Percentiles rank a stretch among this genome's conserved stretches.
Conservation (phyloP, 1,284 basidiomycete genomes). For the Trichosporon sp. region DNA sequence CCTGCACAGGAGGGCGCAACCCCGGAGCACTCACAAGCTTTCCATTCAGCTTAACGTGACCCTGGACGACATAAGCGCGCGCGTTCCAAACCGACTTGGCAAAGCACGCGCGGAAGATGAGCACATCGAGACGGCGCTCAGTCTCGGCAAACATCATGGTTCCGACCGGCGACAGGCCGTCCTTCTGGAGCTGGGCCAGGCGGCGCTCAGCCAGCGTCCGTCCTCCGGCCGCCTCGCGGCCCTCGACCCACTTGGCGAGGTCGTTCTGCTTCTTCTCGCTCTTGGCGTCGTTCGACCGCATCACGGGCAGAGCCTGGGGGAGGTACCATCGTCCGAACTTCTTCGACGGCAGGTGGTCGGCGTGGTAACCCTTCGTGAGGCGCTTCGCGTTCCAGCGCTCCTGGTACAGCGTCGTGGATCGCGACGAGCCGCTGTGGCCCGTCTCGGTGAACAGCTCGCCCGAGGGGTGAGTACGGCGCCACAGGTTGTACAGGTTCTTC, state of each 20-base stretch:
- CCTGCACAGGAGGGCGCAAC: background rate
- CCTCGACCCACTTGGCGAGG: slow-evolving; percentile 58
- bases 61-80: slow-evolving; percentile 75
- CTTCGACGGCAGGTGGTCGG: slow-evolving; percentile 87
- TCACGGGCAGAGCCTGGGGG: slow-evolving; percentile 77
- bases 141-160: slow-evolving; percentile 88
- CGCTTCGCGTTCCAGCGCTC: slow-evolving; percentile 87
- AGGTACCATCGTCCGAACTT: slow-evolving; percentile 95
- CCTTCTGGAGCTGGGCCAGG: slow-evolving; percentile 55
- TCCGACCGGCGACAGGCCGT: slow-evolving; percentile 63
- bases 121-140: slow-evolving; percentile 88
- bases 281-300: slow-evolving; percentile 48
- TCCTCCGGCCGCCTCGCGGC: slow-evolving; percentile 35
- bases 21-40: slow-evolving; percentile 59
- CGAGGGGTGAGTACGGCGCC: slow-evolving; percentile 55
- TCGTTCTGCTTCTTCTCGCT: slow-evolving; percentile 48
- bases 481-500: slow-evolving; percentile 73
- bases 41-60: slow-evolving; percentile 84
- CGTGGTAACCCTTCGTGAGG: slow-evolving; percentile 90
- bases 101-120: slow-evolving; percentile 88
- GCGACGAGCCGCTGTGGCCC: slow-evolving; percentile 54
- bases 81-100: slow-evolving; percentile 87
- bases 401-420: slow-evolving; percentile 71
- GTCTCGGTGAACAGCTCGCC: slow-evolving; percentile 53
- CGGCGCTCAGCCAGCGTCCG: slow-evolving; percentile 48